A percentile compares a stretch with the other conserved stretches of the same genome.
Evolutionary conservation across 768 basidiomycete species (phyloP).

Genomic region (Cubamyces lactineus): DNA sequence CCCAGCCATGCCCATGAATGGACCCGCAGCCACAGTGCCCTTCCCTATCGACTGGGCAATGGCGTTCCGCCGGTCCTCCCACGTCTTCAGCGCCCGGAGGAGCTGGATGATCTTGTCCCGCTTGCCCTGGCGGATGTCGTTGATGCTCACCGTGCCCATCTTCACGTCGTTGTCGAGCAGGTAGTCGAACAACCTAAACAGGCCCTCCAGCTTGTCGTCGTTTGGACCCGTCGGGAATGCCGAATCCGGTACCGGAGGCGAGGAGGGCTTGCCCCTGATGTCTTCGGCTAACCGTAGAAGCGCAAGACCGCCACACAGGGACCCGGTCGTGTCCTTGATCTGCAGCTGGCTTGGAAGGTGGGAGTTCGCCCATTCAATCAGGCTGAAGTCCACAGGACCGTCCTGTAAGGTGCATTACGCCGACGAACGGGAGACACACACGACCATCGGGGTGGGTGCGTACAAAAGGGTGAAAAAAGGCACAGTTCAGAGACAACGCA

Average conservation of each 20-base stretch:
- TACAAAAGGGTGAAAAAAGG: conserved; percentile 1
- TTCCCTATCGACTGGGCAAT: conserved; percentile 56
- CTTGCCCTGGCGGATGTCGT: conserved; percentile 85
- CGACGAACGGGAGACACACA: conserved; percentile 9
- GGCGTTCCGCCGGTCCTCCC: conserved; percentile 76
- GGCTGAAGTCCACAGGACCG: conserved; percentile 45
- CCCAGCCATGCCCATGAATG: conserved; percentile 31
- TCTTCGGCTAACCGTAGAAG: conserved; percentile 86
- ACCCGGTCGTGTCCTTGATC: conserved; percentile 48
- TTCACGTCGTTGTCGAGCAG: conserved; percentile 89
- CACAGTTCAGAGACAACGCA: conserved; percentile 15
- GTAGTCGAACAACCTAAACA: conserved; percentile 91
- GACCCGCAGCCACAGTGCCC: conserved; percentile 30
- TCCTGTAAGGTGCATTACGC: conserved; percentile 14
- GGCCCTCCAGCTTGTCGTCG: conserved; percentile 84
- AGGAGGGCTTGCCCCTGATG: conserved; percentile 65
- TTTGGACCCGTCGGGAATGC: conserved; percentile 69
- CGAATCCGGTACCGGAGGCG: conserved; percentile 76
- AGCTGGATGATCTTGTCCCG: conserved; percentile 81
- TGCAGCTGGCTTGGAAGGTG: conserved; percentile 70
- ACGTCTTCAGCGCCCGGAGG: conserved; percentile 70
- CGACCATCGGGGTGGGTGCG: conserved; percentile 5
- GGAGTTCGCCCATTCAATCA: conserved; percentile 89
- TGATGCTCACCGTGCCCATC: conserved; percentile 91
- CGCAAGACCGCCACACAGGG: conserved; percentile 69